Evolutionary conservation across 169 alveolate species (phyloP).

Genomic region (Miamiensis avidus): DNA sequence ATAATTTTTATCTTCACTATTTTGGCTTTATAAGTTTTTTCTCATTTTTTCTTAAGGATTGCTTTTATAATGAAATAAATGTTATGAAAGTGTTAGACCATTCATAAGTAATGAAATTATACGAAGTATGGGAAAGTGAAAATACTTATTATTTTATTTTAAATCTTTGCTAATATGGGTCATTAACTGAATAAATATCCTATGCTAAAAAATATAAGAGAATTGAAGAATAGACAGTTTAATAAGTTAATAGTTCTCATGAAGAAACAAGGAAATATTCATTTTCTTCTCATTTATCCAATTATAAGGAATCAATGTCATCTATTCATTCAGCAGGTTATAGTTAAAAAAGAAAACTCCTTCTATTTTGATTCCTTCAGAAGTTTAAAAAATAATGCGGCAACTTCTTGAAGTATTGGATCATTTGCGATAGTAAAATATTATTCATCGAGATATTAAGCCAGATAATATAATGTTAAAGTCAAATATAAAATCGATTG

Average conservation of each 20-base stretch:
- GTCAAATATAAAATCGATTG: slow-evolving; percentile 21
- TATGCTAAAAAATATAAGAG: slow-evolving; percentile 13
- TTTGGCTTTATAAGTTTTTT: neutral
- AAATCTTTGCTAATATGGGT: slow-evolving; percentile 41
- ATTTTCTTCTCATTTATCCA: neutral
- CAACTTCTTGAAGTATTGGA: slow-evolving; percentile 5
- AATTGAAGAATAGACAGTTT: no score
- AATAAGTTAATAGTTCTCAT: neutral
- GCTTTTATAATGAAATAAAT: slow-evolving; percentile 40
- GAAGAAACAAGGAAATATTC: no score
- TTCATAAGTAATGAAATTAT: slow-evolving; percentile 29
- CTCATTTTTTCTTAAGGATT: slow-evolving; percentile 9
- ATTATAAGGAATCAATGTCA: slow-evolving; percentile 11
- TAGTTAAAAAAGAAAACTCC: slow-evolving; percentile 12
- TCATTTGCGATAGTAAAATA: slow-evolving; percentile 22
- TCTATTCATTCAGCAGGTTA: neutral
- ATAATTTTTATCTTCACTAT: no score
- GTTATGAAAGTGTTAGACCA: slow-evolving; percentile 33
- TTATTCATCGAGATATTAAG: slow-evolving; percentile 53
- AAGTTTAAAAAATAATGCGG: neutral
- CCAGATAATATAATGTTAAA: slow-evolving; percentile 42
- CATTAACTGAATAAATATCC: slow-evolving; percentile 6
- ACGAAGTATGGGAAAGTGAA: slow-evolving; percentile 44
- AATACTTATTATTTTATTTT: slow-evolving; percentile 32
- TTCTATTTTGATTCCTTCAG: neutral